Base-by-base conservation (phyloP, 2,329 filamentous ascomycete genomes). In the Eurotiales sp. region DNA sequence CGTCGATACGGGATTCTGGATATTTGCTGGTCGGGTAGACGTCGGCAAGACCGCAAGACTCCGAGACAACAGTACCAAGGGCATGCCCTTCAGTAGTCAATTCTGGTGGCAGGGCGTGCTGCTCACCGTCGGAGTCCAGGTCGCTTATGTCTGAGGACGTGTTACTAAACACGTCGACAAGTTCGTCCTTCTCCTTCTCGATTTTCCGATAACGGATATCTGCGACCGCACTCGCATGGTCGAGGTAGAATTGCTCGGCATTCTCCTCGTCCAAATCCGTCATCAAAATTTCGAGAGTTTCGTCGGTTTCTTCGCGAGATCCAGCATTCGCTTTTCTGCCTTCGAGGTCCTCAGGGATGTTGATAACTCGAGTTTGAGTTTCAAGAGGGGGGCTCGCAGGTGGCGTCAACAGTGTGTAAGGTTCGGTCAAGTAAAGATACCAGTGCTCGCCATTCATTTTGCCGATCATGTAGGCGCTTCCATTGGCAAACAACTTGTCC, bases 381-480 rank as follows among this genome's bases (percentile, higher is more conserved):
- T 80, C 74, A 40, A 63, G 66, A 40, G 64, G 63, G 5, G 92
- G 91, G 10, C 88, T 95, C 25, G 84, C 78, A 51, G 92, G 91
- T 4, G 91, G 90, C 0, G 91, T 95, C 58, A 95, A 77, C 49
- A 82, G 77, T 43, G 82, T 85, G 67, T 87, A 85, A 15, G 93
- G 92, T 46, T 89, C 89, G 11, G 93, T 97, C 63, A 97, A 85
- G 75, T 99, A 99, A 51, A 99, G 77, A 69, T 97, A 97, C 93
- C 93, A 99, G 64, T 99, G 93, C 70, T 99, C 93, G 53, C 93
- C 92, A 62, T 99, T 99, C 92, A 97, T 97, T 76, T 96, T 97
- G 65, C 93, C 93, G 59, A 99, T 95, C 91, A 97, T 96, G 72
- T 99, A 99, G 46, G 93, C 93, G 70, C 92, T 97, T 50, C 93